Base-by-base conservation (phyloP, 106 monocot genomes). In the Dactylorhiza incarnata region DNA sequence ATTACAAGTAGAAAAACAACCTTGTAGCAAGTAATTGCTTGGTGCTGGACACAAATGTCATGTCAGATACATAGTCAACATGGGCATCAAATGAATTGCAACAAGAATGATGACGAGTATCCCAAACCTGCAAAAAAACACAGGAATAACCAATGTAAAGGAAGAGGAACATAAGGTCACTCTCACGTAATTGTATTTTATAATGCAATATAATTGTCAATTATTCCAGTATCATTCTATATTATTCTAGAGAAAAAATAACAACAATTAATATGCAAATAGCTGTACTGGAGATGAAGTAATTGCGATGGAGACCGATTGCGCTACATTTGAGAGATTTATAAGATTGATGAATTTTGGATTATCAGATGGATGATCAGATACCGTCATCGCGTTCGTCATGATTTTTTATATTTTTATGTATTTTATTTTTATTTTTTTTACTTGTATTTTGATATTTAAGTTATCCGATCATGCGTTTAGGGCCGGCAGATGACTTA, bases 51-150 rank as follows among this genome's bases (percentile, higher is more conserved):
- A 84, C 75, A 75, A 75, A 91, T 25, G 85, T 84, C 74, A 91
- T 78, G 78, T 91, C 91, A 47, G 91, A 87, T 17, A 90, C 69
- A 71, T 78, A 83, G 71, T 87, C 90, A 79, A 88, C 85, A 78
- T 88, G 85, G 9, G 72, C 85, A 62, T 88, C 71, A 82, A 88
- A 88, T 2, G 88, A 72, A 80, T 88, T 91, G 61, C 88, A 91
- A 76, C 88, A 88, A 77, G 68, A 11, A 77, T 73, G 76, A 59
- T 87, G 76, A 29, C 90, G 77, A 6, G 90, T 90, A 83, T 90
- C 90, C 90, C 90, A 90, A 25, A 90, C 85, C 90, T 90, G 73
- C 61, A 83, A 77, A 17, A 77, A 11, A 48, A 53, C 10, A 7
- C 24, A 65, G 25, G 4, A 48, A 45, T 9, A 73, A 76, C 47